These are phyloP conservation scores for Metschnikowia matae DNA, from an alignment of 805 yeast species.

Conservation along the genomic window DNA sequence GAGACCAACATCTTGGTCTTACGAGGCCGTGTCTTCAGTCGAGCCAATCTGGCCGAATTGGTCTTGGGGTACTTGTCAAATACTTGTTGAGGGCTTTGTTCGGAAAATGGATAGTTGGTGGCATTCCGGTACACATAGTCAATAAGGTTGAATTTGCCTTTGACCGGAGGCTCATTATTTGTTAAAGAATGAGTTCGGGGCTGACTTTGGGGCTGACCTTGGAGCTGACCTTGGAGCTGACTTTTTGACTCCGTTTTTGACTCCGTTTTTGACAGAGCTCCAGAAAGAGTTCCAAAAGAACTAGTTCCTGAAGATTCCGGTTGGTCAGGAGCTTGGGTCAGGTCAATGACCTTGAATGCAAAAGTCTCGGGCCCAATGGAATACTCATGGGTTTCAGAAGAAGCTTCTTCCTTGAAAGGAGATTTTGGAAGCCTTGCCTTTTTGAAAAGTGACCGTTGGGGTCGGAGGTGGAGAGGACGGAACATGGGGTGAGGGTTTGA, in stretches of 20 bases:
- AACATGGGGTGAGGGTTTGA: too few species aligned
- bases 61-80: constrained; percentile 34
- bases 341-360: constrained; percentile 36
- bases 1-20: constrained; percentile 66
- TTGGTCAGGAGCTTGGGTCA: background rate
- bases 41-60: constrained; percentile 30
- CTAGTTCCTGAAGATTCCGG: too few species aligned
- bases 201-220: too few species aligned
- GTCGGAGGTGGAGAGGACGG: background rate
- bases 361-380: constrained; percentile 44
- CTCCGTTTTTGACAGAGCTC: too few species aligned
- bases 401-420: constrained; percentile 18
- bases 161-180: background rate
- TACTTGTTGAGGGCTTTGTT: constrained; percentile 36
- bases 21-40: constrained; percentile 47
- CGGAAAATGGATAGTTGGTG: constrained; percentile 40
- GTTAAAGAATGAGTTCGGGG: too few species aligned
- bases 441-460: constrained; percentile 20
- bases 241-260: too few species aligned
- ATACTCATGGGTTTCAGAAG: constrained; percentile 35
- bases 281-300: too few species aligned
- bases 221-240: too few species aligned
- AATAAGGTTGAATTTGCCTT: constrained; percentile 23
- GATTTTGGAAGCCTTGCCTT: constrained; percentile 18
- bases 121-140: constrained; percentile 37